Evolutionary conservation across 1,284 basidiomycete genomes (phyloP).

Genomic region (Cryptococcus depauperatus): DNA sequence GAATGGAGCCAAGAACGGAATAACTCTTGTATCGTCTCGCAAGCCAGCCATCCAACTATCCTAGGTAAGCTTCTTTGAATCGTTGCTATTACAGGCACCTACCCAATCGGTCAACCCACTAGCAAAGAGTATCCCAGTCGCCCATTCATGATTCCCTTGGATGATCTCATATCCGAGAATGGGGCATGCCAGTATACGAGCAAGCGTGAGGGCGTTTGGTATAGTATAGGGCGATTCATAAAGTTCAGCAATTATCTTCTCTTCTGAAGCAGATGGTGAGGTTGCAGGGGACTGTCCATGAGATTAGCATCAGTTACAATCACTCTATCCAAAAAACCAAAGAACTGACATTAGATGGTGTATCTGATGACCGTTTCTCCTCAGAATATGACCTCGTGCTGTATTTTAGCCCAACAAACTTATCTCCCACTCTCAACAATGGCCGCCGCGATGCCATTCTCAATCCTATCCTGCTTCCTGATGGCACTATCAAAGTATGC

Average conservation of each 20-base stretch:
- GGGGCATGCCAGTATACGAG: constrained; percentile 80
- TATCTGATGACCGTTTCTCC: background rate
- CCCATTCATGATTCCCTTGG: constrained; percentile 68
- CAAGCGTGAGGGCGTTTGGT: constrained; percentile 82
- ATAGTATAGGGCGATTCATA: constrained; percentile 91
- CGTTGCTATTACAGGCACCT: constrained; percentile 28
- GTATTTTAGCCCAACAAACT: no score
- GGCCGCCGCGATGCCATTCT: no score
- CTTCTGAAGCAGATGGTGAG: constrained; percentile 1
- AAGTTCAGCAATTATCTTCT: constrained; percentile 24
- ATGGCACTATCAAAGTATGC: no score
- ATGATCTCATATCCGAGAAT: constrained; percentile 85
- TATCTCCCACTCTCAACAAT: no score
- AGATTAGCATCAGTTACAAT: no score
- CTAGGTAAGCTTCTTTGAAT: constrained; percentile 3
- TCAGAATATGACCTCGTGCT: no score
- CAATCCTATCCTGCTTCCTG: no score
- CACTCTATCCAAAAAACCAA: background rate
- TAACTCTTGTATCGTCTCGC: constrained; percentile 77
- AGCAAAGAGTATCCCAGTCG: constrained; percentile 73
- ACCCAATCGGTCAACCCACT: constrained; percentile 88
- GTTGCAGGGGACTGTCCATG: background rate
- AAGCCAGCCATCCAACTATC: constrained; percentile 77
- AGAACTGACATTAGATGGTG: background rate
- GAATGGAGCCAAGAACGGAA: constrained; percentile 83